Base-by-base conservation (phyloP, 106 monocot genomes). In the Vanilla planifolia region DNA sequence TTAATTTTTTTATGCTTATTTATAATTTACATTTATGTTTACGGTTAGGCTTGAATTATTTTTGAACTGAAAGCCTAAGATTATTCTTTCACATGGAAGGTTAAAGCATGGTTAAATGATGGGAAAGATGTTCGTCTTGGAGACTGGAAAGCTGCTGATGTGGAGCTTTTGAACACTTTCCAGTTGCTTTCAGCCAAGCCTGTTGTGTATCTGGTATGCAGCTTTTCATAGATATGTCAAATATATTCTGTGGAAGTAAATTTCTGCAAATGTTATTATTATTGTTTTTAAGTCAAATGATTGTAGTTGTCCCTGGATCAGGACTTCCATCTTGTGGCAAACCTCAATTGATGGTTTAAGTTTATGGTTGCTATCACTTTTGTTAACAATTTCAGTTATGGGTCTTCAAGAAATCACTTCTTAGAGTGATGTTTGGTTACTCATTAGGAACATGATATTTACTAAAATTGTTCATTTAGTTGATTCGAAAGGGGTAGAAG, bases 41-140 rank as follows among this genome's bases (percentile, higher is more conserved):
- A 50, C 22, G 6, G 53, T 17, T 5, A 4, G 15, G 14, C 17
- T 17, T 17, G 30, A 50, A 50, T 55, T 15, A 1, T 14, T 4
- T 55, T 5, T 35, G 8, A 57, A 34, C 4, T 33, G 35, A 57
- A 19, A 19, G 17, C 13, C 17, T 57, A 17, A 57, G 19, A 35
- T 20, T 36, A 8, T 41, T 33, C 42, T 52, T 2, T 69, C 30
- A 23, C 72, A 23, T 36, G 62, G 8, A 63, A 95, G 94, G 63
- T 89, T 43, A 89, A 80, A 75, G 74, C 81, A 48, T 85, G 80
- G 80, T 29, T 98, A 34, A 20, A 68, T 20, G 96, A 84, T 50
- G 96, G 96, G 42, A 98, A 98, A 75, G 96, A 98, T 84, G 82
- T 91, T 6, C 90, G 96, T 14, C 60, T 91, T 32, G 96, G 96